Conservation (phyloP, 2,329 filamentous ascomycete genomes). For the Pyrenophora graminea region DNA sequence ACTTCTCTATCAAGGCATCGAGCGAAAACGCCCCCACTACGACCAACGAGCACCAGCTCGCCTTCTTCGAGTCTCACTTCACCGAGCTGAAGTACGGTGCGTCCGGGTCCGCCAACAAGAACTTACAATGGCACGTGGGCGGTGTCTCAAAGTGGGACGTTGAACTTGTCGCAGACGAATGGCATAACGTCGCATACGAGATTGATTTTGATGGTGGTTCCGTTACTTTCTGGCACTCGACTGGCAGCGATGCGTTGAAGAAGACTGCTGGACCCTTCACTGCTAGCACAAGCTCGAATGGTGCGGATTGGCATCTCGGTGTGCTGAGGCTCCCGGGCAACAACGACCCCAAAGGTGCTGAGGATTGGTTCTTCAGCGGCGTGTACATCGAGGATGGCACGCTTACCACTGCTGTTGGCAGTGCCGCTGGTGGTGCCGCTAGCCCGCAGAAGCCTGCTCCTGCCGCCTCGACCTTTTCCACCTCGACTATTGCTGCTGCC, state of each 20-base stretch:
- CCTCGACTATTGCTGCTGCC: slow-evolving; percentile 8
- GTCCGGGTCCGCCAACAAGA: slow-evolving; percentile 54
- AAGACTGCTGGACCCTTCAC: slow-evolving; percentile 64
- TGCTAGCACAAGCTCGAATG: slow-evolving; percentile 66
- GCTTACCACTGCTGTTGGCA: slow-evolving; percentile 36
- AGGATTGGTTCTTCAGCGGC: slow-evolving; percentile 75
- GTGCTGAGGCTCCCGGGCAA: slow-evolving; percentile 68
- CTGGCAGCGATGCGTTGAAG: slow-evolving; percentile 61
- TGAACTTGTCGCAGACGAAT: slow-evolving; percentile 64
- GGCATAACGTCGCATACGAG: slow-evolving; percentile 77
- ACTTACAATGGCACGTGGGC: slow-evolving; percentile 67
- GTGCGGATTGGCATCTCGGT: slow-evolving; percentile 73
- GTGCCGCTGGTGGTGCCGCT: slow-evolving; percentile 20
- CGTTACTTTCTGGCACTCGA: slow-evolving; percentile 72
- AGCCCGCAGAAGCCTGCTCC: slow-evolving; percentile 6
- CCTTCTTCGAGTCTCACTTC: slow-evolving; percentile 71
- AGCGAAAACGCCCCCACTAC: slow-evolving; percentile 63
- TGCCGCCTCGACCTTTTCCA: slow-evolving; percentile 10
- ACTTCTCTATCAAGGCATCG: slow-evolving; percentile 68
- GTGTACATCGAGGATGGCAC: slow-evolving; percentile 69
- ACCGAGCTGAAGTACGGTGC: slow-evolving; percentile 71
- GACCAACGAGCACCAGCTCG: slow-evolving; percentile 69
- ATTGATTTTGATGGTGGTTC: slow-evolving; percentile 67
- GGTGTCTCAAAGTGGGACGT: slow-evolving; percentile 66
- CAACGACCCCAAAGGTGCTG: slow-evolving; percentile 55